Evolutionary conservation across 1,284 basidiomycete genomes (phyloP), one percentile per base, ranked within the genome.

Genomic region (Puccinia polysora): DNA sequence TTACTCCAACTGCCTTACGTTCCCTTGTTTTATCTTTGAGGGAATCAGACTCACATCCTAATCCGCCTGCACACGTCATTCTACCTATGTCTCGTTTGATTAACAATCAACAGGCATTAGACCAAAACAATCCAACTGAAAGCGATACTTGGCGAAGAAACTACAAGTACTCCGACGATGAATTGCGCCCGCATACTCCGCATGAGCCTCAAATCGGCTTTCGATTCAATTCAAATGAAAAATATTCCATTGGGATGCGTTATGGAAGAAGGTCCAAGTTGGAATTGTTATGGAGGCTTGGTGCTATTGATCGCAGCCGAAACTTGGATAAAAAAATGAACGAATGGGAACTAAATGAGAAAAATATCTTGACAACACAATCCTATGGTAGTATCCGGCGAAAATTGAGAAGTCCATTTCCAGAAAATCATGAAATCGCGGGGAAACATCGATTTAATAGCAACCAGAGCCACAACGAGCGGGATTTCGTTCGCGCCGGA

Each of bases 141-240:
- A 75, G 14, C n/a, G 40, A n/a, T 72, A n/a, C n/a, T n/a, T n/a
- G n/a, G n/a, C n/a, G n/a, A n/a, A n/a, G n/a, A n/a, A 67, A 0
- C 49, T 30, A 10, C 4, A 58, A 34, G 8, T 36, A 55, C 18
- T 32, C 28, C 28, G 32, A 55, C 20, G 20, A 65, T 32, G 15
- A 67, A 14, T 50, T n/a, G 18, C 38, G 74, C 73, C 2, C 76
- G 75, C 4, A 32, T 20, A 74, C 77, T 18, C 75, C 75, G 14
- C 78, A 79, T 73, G 78, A 79, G 67, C 78, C 78, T 2, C 78
- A 78, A 56, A 58, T 79, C 36, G 78, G 78, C n/a, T 79, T 79
- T 75, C 75, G 78, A n/a, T 78, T 75, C 74, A 78, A 78, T 56
- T 77, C 78, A 30, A 74, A 73, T 28, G 75, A 77, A 52, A 59